Conservation (phyloP, 164 flowering plant species). For the Brasenia schreberi region DNA sequence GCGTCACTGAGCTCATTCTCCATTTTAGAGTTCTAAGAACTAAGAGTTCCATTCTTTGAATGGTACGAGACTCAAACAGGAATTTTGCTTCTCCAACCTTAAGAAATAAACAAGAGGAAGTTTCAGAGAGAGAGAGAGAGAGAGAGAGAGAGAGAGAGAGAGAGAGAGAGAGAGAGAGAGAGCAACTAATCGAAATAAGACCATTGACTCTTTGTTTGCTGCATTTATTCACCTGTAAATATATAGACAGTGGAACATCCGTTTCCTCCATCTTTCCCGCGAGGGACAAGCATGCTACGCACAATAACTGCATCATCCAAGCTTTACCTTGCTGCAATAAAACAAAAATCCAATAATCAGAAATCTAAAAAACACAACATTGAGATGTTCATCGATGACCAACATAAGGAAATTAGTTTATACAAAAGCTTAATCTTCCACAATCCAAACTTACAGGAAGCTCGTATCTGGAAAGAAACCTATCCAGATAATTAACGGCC, state of each 20-base stretch:
- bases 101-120: background rate
- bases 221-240: constrained; percentile 57
- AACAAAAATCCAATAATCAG: background rate
- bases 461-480: constrained; percentile 67
- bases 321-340: constrained; percentile 41
- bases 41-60: constrained; percentile 84
- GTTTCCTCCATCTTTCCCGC: constrained; percentile 88
- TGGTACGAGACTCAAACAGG: constrained; percentile 66
- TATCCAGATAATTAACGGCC: constrained; percentile 71
- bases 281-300: constrained; percentile 71
- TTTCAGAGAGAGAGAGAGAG: background rate
- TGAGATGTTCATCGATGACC: background rate
- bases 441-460: constrained; percentile 52
- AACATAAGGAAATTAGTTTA: background rate
- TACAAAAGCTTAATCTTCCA: too few relatives aligned
- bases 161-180: background rate
- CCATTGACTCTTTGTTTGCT: background rate
- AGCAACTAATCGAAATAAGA: background rate
- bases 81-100: constrained; percentile 55
- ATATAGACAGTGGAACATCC: constrained; percentile 49
- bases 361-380: background rate
- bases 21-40: constrained; percentile 66
- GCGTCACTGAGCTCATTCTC: constrained; percentile 75
- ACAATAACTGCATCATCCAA: constrained; percentile 76
- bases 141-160: background rate